A percentile compares a stretch with the other conserved stretches of the same genome.
These are phyloP conservation scores for Elsinoe batatas DNA, from an alignment of 2,329 filamentous ascomycete genomes.

Conservation along the genomic window DNA sequence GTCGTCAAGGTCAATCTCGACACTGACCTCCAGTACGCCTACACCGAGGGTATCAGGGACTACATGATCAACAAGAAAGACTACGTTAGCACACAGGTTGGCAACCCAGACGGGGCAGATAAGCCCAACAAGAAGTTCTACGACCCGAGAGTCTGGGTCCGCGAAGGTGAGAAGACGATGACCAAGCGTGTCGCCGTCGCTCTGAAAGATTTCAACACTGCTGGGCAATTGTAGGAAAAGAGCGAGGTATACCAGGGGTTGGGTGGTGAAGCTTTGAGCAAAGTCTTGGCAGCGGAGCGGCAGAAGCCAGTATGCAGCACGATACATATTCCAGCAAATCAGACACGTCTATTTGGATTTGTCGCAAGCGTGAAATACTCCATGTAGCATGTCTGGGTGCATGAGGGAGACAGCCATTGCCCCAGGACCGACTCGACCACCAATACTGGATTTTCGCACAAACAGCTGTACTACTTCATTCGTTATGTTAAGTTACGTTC, in stretches of 20 bases:
- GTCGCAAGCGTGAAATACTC: too few species aligned
- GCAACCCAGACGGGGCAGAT: conserved; percentile 89
- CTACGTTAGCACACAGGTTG: conserved; percentile 76
- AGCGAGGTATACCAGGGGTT: background rate
- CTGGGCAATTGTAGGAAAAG: conserved; percentile 56
- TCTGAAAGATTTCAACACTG: conserved; percentile 84
- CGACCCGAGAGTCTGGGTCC: conserved; percentile 85
- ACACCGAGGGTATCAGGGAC: conserved; percentile 85
- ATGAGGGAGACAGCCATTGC: too few species aligned
- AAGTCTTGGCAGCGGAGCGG: background rate
- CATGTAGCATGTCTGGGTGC: too few species aligned
- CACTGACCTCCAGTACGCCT: conserved; percentile 94
- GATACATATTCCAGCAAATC: background rate
- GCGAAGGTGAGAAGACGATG: conserved; percentile 98
- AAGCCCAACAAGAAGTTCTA: conserved; percentile 93
- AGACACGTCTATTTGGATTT: background rate
- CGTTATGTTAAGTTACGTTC: too few species aligned
- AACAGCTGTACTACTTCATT: too few species aligned
- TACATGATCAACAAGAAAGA: conserved; percentile 92
- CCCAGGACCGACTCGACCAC: too few species aligned
- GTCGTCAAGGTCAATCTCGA: conserved; percentile 99
- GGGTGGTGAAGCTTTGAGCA: background rate
- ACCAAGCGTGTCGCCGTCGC: conserved; percentile 66
- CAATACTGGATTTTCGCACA: too few species aligned
- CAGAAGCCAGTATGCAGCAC: background rate